phyloP scores from a whole-genome alignment of 495 filamentous ascomycete species.

The Clavariopsis aquatica region DNA sequence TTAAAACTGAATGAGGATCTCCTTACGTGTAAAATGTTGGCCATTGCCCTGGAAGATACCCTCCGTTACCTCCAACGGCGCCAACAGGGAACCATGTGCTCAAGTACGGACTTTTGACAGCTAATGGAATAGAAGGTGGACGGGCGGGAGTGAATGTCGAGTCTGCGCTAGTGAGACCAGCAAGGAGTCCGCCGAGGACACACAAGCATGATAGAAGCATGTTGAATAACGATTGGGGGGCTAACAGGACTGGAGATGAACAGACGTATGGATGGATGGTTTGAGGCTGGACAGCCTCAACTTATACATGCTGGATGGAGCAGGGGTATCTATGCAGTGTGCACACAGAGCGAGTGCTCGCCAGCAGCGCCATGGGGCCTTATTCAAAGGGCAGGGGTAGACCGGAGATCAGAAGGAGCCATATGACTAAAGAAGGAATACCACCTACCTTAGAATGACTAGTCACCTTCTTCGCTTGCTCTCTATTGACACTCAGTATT shows the following conservation, averaged over 20 bases:
- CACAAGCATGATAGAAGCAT: constrained; percentile 22
- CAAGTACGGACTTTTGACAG: constrained; percentile 60
- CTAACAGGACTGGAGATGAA: constrained; percentile 2
- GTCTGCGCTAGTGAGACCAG: not conserved
- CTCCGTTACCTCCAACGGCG: constrained; percentile 57
- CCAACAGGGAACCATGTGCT: constrained; percentile 59
- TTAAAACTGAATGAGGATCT: constrained; percentile 10
- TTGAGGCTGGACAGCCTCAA: constrained; percentile 2
- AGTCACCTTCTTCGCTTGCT: not conserved
- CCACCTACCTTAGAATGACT: constrained; percentile 1
- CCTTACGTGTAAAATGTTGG: constrained; percentile 58
- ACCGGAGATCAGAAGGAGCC: constrained; percentile 2
- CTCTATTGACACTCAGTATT: not conserved
- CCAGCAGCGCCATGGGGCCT: not conserved
- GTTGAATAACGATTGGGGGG: not conserved
- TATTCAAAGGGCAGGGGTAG: not conserved
- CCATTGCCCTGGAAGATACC: constrained; percentile 61
- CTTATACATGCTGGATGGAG: constrained; percentile 14
- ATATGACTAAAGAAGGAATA: constrained; percentile 15
- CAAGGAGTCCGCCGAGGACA: constrained; percentile 14
- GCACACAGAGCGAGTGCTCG: not conserved
- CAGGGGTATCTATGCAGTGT: not conserved
- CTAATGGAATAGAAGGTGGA: constrained; percentile 58
- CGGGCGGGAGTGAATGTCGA: constrained; percentile 59
- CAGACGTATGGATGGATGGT: not conserved